Conservation (phyloP, 495 filamentous ascomycete species). For the Chaetomidium leptoderma region DNA sequence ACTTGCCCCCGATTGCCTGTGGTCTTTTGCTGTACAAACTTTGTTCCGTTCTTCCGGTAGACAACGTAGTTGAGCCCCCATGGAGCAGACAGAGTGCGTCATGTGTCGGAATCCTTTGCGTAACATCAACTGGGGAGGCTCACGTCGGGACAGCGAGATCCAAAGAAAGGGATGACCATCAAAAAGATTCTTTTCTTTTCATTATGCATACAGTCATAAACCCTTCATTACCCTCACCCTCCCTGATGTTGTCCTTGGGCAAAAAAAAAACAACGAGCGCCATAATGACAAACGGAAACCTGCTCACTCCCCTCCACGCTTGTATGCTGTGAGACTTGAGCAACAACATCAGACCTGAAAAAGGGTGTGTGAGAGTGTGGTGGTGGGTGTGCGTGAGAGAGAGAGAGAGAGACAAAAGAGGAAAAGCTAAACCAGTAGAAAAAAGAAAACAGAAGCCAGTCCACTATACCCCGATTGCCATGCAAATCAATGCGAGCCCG, state of each 20-base stretch:
- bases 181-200: slow-evolving; percentile 17
- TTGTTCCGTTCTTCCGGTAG: no score
- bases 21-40: no score
- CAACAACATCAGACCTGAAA: no score
- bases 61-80: no score
- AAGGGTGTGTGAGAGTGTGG: no score
- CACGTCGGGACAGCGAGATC: not conserved
- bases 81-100: not conserved
- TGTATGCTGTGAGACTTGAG: no score
- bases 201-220: slow-evolving; percentile 30
- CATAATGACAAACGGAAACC: slow-evolving; percentile 15
- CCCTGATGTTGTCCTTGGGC: not conserved
- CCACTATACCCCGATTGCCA: not conserved
- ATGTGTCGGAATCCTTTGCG: not conserved
- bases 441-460: slow-evolving; percentile 1
- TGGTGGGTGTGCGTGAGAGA: no score
- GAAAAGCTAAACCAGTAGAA: not conserved
- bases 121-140: not conserved
- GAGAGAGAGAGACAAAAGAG: no score
- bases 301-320: not conserved
- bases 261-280: slow-evolving; percentile 6
- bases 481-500: not conserved
- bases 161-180: not conserved
- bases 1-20: no score
- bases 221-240: slow-evolving; percentile 17